Evolutionary conservation across 2,329 filamentous ascomycete genomes (phyloP), one percentile per base, ranked within the genome.

Genomic region (Zalaria obscura): DNA sequence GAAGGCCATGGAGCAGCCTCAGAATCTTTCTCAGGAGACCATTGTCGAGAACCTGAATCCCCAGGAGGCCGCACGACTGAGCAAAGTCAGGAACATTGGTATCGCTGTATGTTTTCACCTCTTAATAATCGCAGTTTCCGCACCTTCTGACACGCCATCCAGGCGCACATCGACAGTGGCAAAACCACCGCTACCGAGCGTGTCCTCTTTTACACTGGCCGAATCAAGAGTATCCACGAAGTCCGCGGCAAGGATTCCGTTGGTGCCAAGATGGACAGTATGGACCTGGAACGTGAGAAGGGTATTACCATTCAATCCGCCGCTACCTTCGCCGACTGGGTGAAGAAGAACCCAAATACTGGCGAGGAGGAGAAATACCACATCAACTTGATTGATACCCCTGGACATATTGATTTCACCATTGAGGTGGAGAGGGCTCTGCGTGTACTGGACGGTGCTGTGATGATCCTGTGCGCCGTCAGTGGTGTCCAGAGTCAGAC

Each of bases 251-350:
- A 89, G 58, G 91, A 98, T 72, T 77, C 83, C 31, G 87, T 95
- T 34, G 91, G 91, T 50, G 91, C 91, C 46, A 98, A 98, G 70
- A 98, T 98, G 91, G 91, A 98, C 69, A 95, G 88, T 26, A 98
- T 98, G 91, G 91, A 98, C 54, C 72, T 98, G 52, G 91, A 98
- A 67, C 76, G 91, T 64, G 91, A 96, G 63, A 94, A 95, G 70
- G 91, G 91, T 55, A 98, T 98, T 61, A 98, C 91, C 44, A 98
- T 98, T 56, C 89, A 98, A 64, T 96, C 89, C 52, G 91, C 91
- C 7, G 91, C 91, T 25, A 98, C 91, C 1, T 98, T 94, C 62
- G 93, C 86, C 63, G 88, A 98, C 65, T 98, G 91, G 91, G 68
- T 82, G 50, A 95, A 93, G 70, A 80, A 76, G 62, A 61, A 64